Conservation (phyloP, 805 yeast species). For the Schwanniomyces occidentalis region DNA sequence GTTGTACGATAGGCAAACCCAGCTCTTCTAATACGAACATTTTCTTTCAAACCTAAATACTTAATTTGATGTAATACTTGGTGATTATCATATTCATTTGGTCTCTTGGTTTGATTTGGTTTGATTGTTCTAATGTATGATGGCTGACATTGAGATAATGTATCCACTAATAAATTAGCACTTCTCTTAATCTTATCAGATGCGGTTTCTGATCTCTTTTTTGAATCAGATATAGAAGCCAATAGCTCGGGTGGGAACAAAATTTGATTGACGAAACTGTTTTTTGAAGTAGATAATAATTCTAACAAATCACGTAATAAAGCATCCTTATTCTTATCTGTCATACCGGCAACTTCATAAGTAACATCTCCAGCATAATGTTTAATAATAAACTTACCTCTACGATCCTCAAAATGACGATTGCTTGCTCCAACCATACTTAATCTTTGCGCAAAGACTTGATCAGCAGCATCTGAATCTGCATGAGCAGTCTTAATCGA, state of each 20-base stretch:
- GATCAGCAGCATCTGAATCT: constrained; percentile 94
- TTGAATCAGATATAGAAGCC: constrained; percentile 49
- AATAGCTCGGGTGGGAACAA: constrained; percentile 43
- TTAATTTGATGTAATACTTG: constrained; percentile 95
- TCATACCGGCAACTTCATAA: constrained; percentile 85
- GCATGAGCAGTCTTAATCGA: constrained; percentile 99
- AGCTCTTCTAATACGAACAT: constrained; percentile 96
- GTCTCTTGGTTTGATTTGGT: constrained; percentile 91
- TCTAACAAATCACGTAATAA: constrained; percentile 86
- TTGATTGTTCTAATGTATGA: constrained; percentile 96
- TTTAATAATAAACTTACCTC: constrained; percentile 82
- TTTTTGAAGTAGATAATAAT: constrained; percentile 68
- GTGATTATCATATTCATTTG: constrained; percentile 82
- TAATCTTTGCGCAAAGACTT: constrained; percentile 88
- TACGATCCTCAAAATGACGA: constrained; percentile 86
- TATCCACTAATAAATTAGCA: constrained; percentile 88
- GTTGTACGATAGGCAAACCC: constrained; percentile 98
- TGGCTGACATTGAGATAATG: constrained; percentile 88
- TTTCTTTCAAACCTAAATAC: constrained; percentile 93
- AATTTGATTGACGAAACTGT: constrained; percentile 62
- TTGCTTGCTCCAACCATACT: constrained; percentile 75
- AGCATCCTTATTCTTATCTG: constrained; percentile 96
- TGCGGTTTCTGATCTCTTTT: constrained; percentile 90
- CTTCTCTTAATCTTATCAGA: constrained; percentile 90
- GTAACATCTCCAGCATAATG: constrained; percentile 99